Evolutionary conservation across 2,329 filamentous ascomycete genomes (phyloP), one percentile per base, ranked within the genome.

Genomic region (Colletotrichum orchidophilum): DNA sequence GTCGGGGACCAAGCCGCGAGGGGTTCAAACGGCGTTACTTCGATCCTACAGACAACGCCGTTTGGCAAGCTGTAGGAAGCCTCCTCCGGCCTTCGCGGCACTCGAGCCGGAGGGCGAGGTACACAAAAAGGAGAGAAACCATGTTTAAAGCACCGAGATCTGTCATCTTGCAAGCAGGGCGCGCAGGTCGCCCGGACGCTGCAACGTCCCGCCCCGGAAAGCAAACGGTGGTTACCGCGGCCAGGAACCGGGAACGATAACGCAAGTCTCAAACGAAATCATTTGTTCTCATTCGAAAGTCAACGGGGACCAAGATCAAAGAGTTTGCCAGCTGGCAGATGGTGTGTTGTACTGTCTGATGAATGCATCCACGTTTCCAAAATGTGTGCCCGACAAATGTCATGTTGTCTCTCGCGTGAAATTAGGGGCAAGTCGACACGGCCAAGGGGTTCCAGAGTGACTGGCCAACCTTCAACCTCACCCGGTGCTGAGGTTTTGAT

Each of bases 301-400:
- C 35, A 21, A 53, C n/a, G 11, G 15, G 31, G 39, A 35, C 35
- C 12, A 26, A 13, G 52, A 31, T 46, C 26, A 26, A 21, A 33
- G 21, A n/a, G 35, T 31, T 46, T 66, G 49, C 49, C 57, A 63
- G 57, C 64, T 67, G 64, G 57, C 50, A n/a, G 50, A 52, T 27
- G 58, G 58, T 57, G 64, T 49, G 64, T 71, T 59, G 58, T 58
- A 67, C 68, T 59, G 52, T 58, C 50, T 46, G 26, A 53, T 68
- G 31, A 53, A 50, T 42, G 64, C 53, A 52, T 58, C 35, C 68
- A 58, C 63, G 68, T 68, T 68, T 58, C 50, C 52, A 55, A 31
- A 29, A 26, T 13, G 13, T 18, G 46, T 27, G 39, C 39, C 18
- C 57, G 64, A 52, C 58, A 31, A 57, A 58, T 57, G n/a, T 52